Conservation (phyloP, 2,329 filamentous ascomycete genomes). For the Penicillium sp. region DNA sequence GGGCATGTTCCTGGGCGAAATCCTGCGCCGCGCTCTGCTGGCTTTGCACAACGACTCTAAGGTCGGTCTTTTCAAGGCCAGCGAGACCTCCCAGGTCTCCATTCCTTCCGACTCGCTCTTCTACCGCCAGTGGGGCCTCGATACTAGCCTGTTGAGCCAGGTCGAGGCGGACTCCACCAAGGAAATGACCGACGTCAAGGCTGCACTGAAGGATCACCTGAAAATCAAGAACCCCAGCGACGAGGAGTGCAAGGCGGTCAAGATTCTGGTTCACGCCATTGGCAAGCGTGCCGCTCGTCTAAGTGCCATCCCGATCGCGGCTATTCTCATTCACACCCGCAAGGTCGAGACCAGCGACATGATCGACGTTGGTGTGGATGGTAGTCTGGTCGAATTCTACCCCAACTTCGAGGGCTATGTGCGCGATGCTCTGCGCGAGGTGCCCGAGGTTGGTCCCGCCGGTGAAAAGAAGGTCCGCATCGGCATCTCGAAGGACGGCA, state of each 20-base stretch:
- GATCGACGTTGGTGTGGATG: conserved; percentile 89
- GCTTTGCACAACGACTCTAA: conserved; percentile 64
- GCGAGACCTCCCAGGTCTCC: conserved; percentile 67
- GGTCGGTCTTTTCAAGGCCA: conserved; percentile 68
- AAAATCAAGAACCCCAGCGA: conserved; percentile 69
- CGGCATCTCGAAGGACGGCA: conserved; percentile 94
- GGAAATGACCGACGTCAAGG: conserved; percentile 66
- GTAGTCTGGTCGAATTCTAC: conserved; percentile 91
- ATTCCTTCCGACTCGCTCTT: conserved; percentile 63
- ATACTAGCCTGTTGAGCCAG: conserved; percentile 83
- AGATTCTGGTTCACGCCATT: conserved; percentile 73
- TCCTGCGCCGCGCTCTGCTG: conserved; percentile 72
- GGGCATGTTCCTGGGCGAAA: conserved; percentile 96
- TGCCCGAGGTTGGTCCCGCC: conserved; percentile 68
- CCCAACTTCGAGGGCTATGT: conserved; percentile 87
- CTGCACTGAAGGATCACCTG: conserved; percentile 70
- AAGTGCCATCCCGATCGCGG: conserved; percentile 80
- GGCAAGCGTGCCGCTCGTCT: conserved; percentile 83
- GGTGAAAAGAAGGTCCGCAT: conserved; percentile 86
- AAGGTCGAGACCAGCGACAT: conserved; percentile 64
- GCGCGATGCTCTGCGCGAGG: conserved; percentile 69
- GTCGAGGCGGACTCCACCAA: conserved; percentile 73
- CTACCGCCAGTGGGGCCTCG: conserved; percentile 78
- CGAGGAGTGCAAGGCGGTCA: conserved; percentile 84
- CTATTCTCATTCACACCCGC: conserved; percentile 74